phyloP scores from a whole-genome alignment of 306 rosid genomes.

The Fagus sylvatica region DNA sequence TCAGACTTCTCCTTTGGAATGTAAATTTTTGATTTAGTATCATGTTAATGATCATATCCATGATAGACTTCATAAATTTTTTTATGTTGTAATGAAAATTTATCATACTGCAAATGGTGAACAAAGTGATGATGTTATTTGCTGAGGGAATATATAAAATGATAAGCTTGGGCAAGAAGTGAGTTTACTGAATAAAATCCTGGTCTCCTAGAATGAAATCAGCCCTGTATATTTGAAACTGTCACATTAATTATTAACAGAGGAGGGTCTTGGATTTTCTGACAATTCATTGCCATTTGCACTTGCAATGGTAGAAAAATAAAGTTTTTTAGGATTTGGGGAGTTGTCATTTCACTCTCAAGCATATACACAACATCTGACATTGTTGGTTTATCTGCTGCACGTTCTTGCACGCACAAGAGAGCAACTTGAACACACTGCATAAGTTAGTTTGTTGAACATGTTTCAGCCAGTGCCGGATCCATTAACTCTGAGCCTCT shows the following conservation, averaged over 20 bases:
- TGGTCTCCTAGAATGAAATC: background rate
- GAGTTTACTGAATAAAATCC: background rate
- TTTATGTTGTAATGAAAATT: background rate
- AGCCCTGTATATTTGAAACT: background rate
- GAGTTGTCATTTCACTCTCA: background rate
- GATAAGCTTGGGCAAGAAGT: background rate
- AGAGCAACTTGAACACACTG: constrained; percentile 1
- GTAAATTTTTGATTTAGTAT: background rate
- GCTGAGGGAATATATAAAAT: background rate
- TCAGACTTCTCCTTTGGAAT: background rate
- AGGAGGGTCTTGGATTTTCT: background rate
- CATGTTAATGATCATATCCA: background rate
- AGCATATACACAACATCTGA: constrained; percentile 14
- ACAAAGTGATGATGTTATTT: background rate
- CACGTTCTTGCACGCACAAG: constrained; percentile 19
- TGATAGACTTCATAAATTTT: background rate
- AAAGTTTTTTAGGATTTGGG: constrained; percentile 10
- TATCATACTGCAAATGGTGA: background rate
- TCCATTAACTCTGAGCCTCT: constrained; percentile 24
- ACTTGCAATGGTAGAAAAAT: constrained; percentile 11
- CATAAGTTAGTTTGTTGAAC: background rate
- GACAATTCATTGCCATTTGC: background rate
- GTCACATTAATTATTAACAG: background rate
- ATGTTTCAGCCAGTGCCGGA: constrained; percentile 9
- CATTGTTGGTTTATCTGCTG: constrained; percentile 14